These are phyloP conservation scores for Xenoacremonium recifei DNA, from an alignment of 2,329 filamentous ascomycete genomes.

Conservation along the genomic window DNA sequence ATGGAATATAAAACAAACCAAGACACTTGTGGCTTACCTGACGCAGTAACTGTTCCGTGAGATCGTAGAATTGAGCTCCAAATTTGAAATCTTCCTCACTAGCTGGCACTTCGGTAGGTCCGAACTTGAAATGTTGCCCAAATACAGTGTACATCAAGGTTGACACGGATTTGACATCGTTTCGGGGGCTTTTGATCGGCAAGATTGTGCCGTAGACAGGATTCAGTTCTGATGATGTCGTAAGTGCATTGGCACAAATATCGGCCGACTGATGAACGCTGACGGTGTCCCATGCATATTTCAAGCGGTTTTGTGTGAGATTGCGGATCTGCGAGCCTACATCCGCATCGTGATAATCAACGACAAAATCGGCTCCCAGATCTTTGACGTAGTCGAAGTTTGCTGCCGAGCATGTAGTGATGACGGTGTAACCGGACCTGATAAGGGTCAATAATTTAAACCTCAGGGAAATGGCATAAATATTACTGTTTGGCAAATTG, in stretches of 20 bases:
- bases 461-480: too few species aligned
- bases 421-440: slow-evolving; percentile 35
- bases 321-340: slow-evolving; percentile 23
- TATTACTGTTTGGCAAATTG: slow-evolving; percentile 39
- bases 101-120: neutral
- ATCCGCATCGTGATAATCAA: slow-evolving; percentile 41
- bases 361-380: slow-evolving; percentile 44
- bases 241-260: slow-evolving; percentile 6
- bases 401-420: slow-evolving; percentile 37
- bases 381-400: slow-evolving; percentile 36
- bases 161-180: slow-evolving; percentile 1
- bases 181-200: slow-evolving; percentile 4
- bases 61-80: neutral
- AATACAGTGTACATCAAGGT: slow-evolving; percentile 7
- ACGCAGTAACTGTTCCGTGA: slow-evolving; percentile 1
- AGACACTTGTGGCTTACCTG: neutral
- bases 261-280: slow-evolving; percentile 4
- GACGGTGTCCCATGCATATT: slow-evolving; percentile 10
- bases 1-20: neutral
- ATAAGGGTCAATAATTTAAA: neutral
- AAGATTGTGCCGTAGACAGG: slow-evolving; percentile 7
- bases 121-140: slow-evolving; percentile 7
- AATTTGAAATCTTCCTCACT: slow-evolving; percentile 3
- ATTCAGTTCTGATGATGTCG: neutral
- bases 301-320: slow-evolving; percentile 13